A percentile compares a stretch with the other conserved stretches of the same genome.
Conservation (phyloP, 805 yeast species). For the Starmerella bombi region DNA sequence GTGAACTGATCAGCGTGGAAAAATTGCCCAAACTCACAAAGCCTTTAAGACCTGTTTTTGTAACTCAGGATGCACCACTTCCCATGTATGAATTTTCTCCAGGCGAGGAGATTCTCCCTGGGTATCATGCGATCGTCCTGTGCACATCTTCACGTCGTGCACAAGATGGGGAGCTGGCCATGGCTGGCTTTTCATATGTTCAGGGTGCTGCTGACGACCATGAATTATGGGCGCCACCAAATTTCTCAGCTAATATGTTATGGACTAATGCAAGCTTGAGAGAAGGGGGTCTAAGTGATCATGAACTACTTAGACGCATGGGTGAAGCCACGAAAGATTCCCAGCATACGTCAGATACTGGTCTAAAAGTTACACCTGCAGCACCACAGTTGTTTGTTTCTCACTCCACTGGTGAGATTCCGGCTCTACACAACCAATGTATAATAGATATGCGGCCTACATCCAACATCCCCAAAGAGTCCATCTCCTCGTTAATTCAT, state of each 20-base stretch:
- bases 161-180: slow-evolving; percentile 43
- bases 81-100: slow-evolving; percentile 24
- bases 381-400: not conserved
- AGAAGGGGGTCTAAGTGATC: not conserved
- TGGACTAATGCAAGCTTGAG: slow-evolving; percentile 34
- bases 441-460: slow-evolving; percentile 16
- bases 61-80: slow-evolving; percentile 40
- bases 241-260: slow-evolving; percentile 39
- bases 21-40: slow-evolving; percentile 30
- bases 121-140: slow-evolving; percentile 35
- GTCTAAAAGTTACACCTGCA: not conserved
- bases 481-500: no score
- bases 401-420: not conserved
- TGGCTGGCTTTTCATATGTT: slow-evolving; percentile 46
- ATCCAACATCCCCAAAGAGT: not conserved
- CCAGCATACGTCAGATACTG: not conserved
- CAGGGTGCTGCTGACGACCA: slow-evolving; percentile 96
- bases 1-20: slow-evolving; percentile 29
- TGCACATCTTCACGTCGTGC: slow-evolving; percentile 52
- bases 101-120: slow-evolving; percentile 25
- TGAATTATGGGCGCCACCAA: slow-evolving; percentile 59
- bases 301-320: not conserved
- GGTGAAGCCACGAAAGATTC: not conserved
- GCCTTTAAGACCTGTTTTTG: slow-evolving; percentile 57
- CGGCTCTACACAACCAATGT: not conserved